Evolutionary conservation across 257 asterid species (phyloP).

Genomic region (Nicotiana benthamiana): DNA sequence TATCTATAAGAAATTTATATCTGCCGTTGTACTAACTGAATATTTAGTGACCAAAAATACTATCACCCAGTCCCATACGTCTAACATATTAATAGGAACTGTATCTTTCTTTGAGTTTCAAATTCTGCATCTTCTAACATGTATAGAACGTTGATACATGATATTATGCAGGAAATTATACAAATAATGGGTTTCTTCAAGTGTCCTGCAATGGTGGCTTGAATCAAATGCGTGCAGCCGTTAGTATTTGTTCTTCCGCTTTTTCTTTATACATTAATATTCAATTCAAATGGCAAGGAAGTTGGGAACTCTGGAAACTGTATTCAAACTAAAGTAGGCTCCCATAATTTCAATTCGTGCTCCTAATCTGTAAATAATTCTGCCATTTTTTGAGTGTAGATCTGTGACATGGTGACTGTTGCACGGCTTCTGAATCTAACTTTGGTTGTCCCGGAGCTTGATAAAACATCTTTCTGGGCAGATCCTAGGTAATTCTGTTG

Average conservation of each 20-base stretch:
- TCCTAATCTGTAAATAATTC: slow-evolving; percentile 3
- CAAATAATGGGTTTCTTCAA: slow-evolving; percentile 74
- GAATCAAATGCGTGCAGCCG: slow-evolving; percentile 99
- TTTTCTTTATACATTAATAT: background rate
- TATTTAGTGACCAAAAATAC: background rate
- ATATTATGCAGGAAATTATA: slow-evolving; percentile 58
- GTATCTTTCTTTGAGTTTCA: background rate
- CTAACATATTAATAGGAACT: background rate
- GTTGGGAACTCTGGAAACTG: background rate
- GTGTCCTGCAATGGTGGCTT: slow-evolving; percentile 93
- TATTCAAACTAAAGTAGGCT: background rate
- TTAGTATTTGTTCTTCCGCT: slow-evolving; percentile 20
- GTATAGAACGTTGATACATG: background rate
- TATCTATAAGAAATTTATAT: background rate
- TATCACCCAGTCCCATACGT: background rate
- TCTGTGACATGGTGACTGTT: slow-evolving; percentile 93
- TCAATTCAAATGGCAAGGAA: background rate
- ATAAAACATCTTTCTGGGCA: slow-evolving; percentile 96
- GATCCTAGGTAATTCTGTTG: slow-evolving; percentile 71
- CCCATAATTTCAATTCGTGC: background rate
- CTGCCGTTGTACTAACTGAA: background rate
- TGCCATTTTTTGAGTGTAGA: slow-evolving; percentile 36
- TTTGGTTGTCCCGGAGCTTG: slow-evolving; percentile 89
- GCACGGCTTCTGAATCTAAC: slow-evolving; percentile 93
- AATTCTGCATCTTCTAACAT: background rate